Percentiles rank a stretch among this genome's conserved stretches.
These are phyloP conservation scores for Claviceps pusilla DNA, from an alignment of 2,329 filamentous ascomycete genomes.

Conservation along the genomic window DNA sequence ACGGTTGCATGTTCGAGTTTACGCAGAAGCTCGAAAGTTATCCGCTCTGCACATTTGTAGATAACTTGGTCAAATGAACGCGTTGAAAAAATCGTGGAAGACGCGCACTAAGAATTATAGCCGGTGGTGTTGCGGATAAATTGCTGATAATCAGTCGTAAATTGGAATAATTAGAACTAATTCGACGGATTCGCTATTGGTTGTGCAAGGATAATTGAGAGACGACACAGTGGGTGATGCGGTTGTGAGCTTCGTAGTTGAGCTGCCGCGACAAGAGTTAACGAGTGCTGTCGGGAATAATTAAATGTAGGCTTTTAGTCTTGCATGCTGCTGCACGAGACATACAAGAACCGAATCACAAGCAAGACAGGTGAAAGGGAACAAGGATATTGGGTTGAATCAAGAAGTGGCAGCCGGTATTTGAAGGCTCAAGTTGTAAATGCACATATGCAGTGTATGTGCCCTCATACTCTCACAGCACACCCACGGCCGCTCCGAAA, in stretches of 20 bases:
- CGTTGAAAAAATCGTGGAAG: conserved; percentile 6
- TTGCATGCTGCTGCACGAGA: too few relatives aligned
- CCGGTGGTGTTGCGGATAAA: too few relatives aligned
- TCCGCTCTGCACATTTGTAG: conserved; percentile 2
- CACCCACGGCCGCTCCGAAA: neutral
- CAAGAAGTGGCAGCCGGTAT: neutral
- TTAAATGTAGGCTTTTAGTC: too few relatives aligned
- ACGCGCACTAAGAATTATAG: neutral
- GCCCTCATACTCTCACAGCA: neutral
- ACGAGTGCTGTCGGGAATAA: neutral
- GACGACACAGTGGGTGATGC: neutral
- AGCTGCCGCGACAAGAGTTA: too few relatives aligned
- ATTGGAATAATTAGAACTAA: neutral
- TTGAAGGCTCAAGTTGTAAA: neutral
- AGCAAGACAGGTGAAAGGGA: neutral
- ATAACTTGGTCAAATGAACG: conserved; percentile 4
- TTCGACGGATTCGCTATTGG: neutral
- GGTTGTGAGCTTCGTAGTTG: too few relatives aligned
- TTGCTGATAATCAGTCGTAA: neutral
- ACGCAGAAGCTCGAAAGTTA: conserved; percentile 5
- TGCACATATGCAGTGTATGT: neutral
- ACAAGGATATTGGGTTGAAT: neutral
- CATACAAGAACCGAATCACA: neutral
- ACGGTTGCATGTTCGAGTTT: conserved; percentile 6
- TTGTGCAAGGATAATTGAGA: conserved; percentile 1